phyloP scores from a whole-genome alignment of 805 yeast genomes.

The Hanseniaspora singularis region DNA sequence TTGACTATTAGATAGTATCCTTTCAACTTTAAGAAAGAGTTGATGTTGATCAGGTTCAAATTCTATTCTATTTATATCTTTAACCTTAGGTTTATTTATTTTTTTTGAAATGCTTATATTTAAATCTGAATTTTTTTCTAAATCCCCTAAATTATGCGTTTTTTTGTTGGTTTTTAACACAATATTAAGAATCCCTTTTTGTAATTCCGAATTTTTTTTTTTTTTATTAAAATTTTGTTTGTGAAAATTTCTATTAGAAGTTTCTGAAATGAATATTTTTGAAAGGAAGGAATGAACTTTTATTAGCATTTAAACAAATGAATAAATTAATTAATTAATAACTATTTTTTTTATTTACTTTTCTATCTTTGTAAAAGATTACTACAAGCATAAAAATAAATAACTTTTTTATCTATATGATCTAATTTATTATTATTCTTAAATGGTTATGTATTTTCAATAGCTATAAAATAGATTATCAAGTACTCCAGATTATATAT shows the following conservation, averaged over 20 bases:
- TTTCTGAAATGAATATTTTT: not conserved
- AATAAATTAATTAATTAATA: not conserved
- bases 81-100: not conserved
- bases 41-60: not conserved
- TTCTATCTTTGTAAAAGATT: not conserved
- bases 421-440: too few relatives aligned
- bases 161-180: too few relatives aligned
- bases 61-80: not conserved
- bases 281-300: not conserved
- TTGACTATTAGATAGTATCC: not conserved
- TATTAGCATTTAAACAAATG: not conserved
- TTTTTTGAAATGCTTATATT: not conserved
- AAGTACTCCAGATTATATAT: too few relatives aligned
- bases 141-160: not conserved
- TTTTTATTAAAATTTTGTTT: not conserved
- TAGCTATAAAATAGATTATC: too few relatives aligned
- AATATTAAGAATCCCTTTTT: too few relatives aligned
- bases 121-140: not conserved
- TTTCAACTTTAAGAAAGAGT: constrained; percentile 1
- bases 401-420: too few relatives aligned
- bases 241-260: not conserved
- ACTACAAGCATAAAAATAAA: too few relatives aligned
- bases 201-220: constrained; percentile 13
- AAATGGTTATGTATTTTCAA: too few relatives aligned
- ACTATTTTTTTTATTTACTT: not conserved